Conservation (phyloP, 179 eudicot species). For the Beta macrorhiza region DNA sequence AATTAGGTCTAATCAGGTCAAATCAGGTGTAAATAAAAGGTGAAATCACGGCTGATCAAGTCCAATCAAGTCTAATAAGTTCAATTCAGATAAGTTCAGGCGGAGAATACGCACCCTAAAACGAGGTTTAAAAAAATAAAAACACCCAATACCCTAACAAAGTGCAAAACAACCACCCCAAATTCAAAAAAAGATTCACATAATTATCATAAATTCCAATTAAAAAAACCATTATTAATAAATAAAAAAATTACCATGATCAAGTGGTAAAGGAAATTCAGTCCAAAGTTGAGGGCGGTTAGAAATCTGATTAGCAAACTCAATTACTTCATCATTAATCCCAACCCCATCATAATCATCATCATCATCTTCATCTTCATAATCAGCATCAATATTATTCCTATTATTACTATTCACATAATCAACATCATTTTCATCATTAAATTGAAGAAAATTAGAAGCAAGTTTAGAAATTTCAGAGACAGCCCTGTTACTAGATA, state of each 20-base stretch:
- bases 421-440: conserved; percentile 26
- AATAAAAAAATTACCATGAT: conserved; percentile 20
- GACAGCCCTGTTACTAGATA: conserved; percentile 36
- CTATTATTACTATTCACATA: neutral
- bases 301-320: conserved; percentile 41
- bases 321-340: conserved; percentile 38
- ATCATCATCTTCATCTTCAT: conserved; percentile 2
- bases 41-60: too few relatives aligned
- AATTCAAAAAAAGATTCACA: neutral
- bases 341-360: conserved; percentile 25
- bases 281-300: conserved; percentile 42
- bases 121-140: too few relatives aligned
- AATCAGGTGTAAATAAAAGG: too few relatives aligned
- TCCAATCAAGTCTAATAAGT: too few relatives aligned
- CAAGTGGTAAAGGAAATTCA: conserved; percentile 42
- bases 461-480: conserved; percentile 44
- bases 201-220: neutral
- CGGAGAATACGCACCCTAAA: too few relatives aligned
- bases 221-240: neutral
- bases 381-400: neutral
- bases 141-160: too few relatives aligned
- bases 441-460: conserved; percentile 34
- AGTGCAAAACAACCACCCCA: too few relatives aligned
- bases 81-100: too few relatives aligned
- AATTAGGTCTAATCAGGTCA: too few relatives aligned